Evolutionary conservation across 257 asterid species (phyloP), one percentile per base, ranked within the genome.

Genomic region (Solanum dulcamara): DNA sequence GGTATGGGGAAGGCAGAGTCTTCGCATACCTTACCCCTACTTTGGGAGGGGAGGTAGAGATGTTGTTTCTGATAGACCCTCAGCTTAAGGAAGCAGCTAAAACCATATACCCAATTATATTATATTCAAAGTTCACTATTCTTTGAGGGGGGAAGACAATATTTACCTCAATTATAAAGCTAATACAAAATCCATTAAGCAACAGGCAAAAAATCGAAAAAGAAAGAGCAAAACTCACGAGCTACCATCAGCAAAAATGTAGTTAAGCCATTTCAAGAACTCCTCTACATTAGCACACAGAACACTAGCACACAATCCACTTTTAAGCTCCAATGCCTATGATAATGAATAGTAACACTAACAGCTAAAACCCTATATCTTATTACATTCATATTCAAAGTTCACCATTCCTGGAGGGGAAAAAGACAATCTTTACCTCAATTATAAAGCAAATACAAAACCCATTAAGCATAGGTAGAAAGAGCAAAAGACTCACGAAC

Each of bases 221-320:
- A 84, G 37, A 83, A 40, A 53, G 33, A 86, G 44, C 42, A 14
- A 81, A 24, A 94, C 99, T 94, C 89, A 97, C 98, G 93, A 81
- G 94, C 98, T 94, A 35, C 96, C 98, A 75, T 94, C 96, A 3
- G 88, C 86, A 80, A 97, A 97, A 92, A 97, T 91, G 92, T 71
- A 95, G 91, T 98, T 94, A 84, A 94, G 98, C 98, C 99, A 95
- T 24, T 26, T 60, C 14, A n/a, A n/a, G 32, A 4, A 57, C 28
- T 77, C 40, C 2, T 77, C 62, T 42, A 77, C 42, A 46, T 77
- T 46, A 77, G 37, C 83, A 46, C 82, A 75, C 5, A 77, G 26
- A 77, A 46, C 28, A 38, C 42, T 26, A 24, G 55, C 59, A 46
- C 83, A 77, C 60, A 46, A 17, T 77, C 82, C 37, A 74, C 35